Evolutionary conservation across 768 basidiomycete species (phyloP).

Genomic region (Psilocybe sp.): DNA sequence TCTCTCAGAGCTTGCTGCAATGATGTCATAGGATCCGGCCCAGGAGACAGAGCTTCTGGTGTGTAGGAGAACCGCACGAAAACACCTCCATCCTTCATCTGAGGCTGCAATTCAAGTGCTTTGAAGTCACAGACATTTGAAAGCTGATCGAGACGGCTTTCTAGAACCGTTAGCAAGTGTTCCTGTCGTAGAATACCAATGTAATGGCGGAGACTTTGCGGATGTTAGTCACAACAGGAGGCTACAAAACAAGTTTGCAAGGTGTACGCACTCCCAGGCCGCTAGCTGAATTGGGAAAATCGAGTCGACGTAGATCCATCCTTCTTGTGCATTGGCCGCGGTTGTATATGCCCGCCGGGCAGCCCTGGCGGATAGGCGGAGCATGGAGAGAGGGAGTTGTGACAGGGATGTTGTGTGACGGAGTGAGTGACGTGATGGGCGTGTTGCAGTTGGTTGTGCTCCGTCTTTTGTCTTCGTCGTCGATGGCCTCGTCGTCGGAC

Average conservation of each 20-base stretch:
- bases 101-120: slow-evolving; percentile 61
- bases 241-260: slow-evolving; percentile 5
- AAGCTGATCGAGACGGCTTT: slow-evolving; percentile 46
- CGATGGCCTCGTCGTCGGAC: slow-evolving; percentile 32
- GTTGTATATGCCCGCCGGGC: slow-evolving; percentile 10
- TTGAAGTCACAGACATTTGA: slow-evolving; percentile 52
- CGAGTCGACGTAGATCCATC: slow-evolving; percentile 72
- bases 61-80: slow-evolving; percentile 73
- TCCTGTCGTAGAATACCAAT: slow-evolving; percentile 61
- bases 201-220: slow-evolving; percentile 57
- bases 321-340: slow-evolving; percentile 30
- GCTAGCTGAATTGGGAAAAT: slow-evolving; percentile 75
- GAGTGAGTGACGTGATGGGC: slow-evolving; percentile 4
- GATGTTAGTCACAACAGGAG: slow-evolving; percentile 3
- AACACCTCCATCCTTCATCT: slow-evolving; percentile 81
- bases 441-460: slow-evolving; percentile 13
- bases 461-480: slow-evolving; percentile 27
- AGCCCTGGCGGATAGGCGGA: slow-evolving; percentile 9
- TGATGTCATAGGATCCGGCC: slow-evolving; percentile 34
- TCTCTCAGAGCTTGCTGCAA: slow-evolving; percentile 48
- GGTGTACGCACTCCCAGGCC: slow-evolving; percentile 62
- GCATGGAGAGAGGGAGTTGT: slow-evolving; percentile 12
- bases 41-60: slow-evolving; percentile 6
- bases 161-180: slow-evolving; percentile 46
- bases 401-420: slow-evolving; percentile 15